A percentile compares a stretch with the other conserved stretches of the same genome.
These are phyloP conservation scores for Monascus ruber DNA, from an alignment of 2,329 filamentous ascomycete species.

Conservation along the genomic window DNA sequence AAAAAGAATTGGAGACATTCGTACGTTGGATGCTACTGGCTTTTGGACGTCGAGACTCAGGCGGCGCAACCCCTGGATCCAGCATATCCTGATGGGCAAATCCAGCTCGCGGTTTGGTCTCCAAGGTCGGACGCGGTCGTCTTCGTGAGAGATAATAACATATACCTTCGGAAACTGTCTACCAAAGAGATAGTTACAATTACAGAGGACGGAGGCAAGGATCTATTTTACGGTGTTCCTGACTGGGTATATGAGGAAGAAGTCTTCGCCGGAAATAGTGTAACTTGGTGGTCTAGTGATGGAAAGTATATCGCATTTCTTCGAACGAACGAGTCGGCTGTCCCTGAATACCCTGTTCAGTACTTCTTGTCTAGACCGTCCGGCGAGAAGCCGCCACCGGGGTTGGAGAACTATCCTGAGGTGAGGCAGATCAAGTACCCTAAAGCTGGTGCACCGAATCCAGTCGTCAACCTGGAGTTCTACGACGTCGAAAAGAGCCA, in stretches of 20 bases:
- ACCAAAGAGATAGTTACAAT: conserved; percentile 56
- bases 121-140: conserved; percentile 75
- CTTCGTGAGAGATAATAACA: conserved; percentile 85
- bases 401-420: conserved; percentile 83
- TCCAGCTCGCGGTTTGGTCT: conserved; percentile 85
- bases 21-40: conserved; percentile 74
- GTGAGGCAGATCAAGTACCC: conserved; percentile 91
- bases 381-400: conserved; percentile 53
- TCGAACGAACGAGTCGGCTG: conserved; percentile 82
- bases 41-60: conserved; percentile 80
- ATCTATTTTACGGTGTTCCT: conserved; percentile 90
- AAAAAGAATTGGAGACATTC: conserved; percentile 84
- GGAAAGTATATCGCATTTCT: conserved; percentile 85
- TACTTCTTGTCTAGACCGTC: conserved; percentile 86
- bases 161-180: conserved; percentile 63
- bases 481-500: conserved; percentile 72
- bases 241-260: conserved; percentile 96
- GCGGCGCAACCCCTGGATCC: conserved; percentile 66
- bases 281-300: conserved; percentile 91
- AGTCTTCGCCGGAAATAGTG: conserved; percentile 66
- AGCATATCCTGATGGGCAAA: conserved; percentile 47
- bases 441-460: conserved; percentile 88
- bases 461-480: conserved; percentile 75
- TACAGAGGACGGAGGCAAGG: conserved; percentile 72
- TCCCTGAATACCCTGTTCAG: conserved; percentile 84